Percentiles rank a stretch among this genome's conserved stretches.
phyloP scores from a whole-genome alignment of 192 early-diverging fungal genomes.

The Pilaira anomala region DNA sequence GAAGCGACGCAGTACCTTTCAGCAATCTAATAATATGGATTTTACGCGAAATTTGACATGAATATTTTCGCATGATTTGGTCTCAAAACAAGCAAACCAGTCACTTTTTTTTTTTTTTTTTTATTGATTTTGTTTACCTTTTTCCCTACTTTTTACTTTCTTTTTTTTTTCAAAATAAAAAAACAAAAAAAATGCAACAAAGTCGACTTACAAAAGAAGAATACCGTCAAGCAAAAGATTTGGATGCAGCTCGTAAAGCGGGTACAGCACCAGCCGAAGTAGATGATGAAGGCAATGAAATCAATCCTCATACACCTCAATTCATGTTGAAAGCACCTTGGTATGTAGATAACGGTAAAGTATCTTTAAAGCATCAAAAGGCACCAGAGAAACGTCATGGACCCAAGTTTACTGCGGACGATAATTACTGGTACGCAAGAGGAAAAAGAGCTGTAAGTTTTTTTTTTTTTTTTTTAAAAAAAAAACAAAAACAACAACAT shows the following conservation, averaged over 20 bases:
- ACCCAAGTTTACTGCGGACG: constrained; percentile 23
- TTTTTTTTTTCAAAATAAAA: too few species aligned
- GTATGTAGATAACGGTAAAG: constrained; percentile 78
- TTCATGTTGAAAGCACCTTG: constrained; percentile 96
- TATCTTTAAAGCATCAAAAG: constrained; percentile 88
- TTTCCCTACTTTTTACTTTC: too few species aligned
- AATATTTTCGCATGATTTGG: too few species aligned
- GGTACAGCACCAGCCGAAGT: constrained; percentile 83
- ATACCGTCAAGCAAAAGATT: constrained; percentile 87
- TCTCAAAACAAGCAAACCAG: too few species aligned
- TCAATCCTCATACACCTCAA: constrained; percentile 98
- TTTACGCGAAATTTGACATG: too few species aligned
- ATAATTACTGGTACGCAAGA: constrained; percentile 71
- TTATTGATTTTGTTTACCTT: too few species aligned
- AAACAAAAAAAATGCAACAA: constrained; percentile 7
- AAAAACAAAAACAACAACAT: too few species aligned
- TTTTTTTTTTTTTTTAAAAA: too few species aligned
- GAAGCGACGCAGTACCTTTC: too few species aligned
- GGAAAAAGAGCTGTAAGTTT: constrained; percentile 65
- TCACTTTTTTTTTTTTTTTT: too few species aligned
- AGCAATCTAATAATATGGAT: too few species aligned
- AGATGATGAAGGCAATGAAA: constrained; percentile 86
- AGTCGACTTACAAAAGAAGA: constrained; percentile 81
- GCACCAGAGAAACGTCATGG: constrained; percentile 37
- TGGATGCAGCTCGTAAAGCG: constrained; percentile 95